Percentiles rank a stretch among this genome's conserved stretches.
phyloP scores from a whole-genome alignment of 1,284 basidiomycete species.

The Butyriboletus appendiculatus region DNA sequence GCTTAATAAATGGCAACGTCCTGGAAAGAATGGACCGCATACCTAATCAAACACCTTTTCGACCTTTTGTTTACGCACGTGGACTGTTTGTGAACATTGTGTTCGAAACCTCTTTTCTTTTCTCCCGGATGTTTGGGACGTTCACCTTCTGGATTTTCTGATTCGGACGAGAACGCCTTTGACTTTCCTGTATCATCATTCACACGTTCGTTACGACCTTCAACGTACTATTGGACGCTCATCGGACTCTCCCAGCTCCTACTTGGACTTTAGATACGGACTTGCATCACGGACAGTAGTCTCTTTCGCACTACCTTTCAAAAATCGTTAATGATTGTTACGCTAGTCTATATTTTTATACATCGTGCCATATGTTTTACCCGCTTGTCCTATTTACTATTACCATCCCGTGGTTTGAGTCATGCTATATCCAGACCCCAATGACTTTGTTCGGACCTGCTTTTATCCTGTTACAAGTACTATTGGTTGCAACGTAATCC shows the following conservation, averaged over 20 bases:
- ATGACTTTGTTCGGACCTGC: constrained; percentile 12
- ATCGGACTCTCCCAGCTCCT: constrained; percentile 14
- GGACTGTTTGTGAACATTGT: constrained; percentile 18
- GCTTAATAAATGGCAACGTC: constrained; percentile 1
- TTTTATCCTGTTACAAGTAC: constrained; percentile 1
- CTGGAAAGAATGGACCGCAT: background rate
- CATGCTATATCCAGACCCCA: background rate
- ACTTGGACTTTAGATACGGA: constrained; percentile 29
- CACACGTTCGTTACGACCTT: constrained; percentile 23
- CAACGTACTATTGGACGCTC: constrained; percentile 23
- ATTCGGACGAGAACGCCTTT: constrained; percentile 10
- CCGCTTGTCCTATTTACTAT: constrained; percentile 12
- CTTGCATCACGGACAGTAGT: constrained; percentile 20
- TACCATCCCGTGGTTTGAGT: background rate
- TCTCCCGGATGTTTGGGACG: constrained; percentile 9
- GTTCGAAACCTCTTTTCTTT: background rate
- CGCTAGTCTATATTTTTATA: constrained; percentile 31
- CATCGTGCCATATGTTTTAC: constrained; percentile 20
- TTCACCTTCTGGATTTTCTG: constrained; percentile 8
- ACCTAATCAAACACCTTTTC: background rate
- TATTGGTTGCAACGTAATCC: constrained; percentile 12
- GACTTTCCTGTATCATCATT: constrained; percentile 4
- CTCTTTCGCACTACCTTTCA: constrained; percentile 13
- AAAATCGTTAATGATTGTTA: constrained; percentile 28
- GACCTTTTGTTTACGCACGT: background rate